Percentiles rank a stretch among this genome's conserved stretches.
phyloP scores from a whole-genome alignment of 257 asterid species.

The Misopates orontium region DNA sequence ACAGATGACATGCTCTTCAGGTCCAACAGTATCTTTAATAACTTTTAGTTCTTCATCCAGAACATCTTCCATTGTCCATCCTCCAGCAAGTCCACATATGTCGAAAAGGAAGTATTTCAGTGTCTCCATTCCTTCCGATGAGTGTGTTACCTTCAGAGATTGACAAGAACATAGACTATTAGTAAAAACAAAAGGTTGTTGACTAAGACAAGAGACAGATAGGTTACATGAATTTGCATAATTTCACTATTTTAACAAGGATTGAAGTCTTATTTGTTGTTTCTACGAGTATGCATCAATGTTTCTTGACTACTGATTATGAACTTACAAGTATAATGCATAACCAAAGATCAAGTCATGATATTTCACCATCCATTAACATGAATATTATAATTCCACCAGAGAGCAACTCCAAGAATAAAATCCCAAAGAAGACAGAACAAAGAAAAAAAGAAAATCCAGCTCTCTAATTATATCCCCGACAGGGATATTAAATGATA shows the following conservation, averaged over 20 bases:
- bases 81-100: slow-evolving; percentile 73
- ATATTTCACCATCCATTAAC: too few relatives aligned
- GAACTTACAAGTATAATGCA: too few relatives aligned
- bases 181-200: not conserved
- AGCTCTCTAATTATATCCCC: not conserved
- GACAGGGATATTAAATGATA: not conserved
- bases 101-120: slow-evolving; percentile 70
- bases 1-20: slow-evolving; percentile 89
- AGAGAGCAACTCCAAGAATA: too few relatives aligned
- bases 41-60: slow-evolving; percentile 77
- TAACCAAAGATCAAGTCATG: too few relatives aligned
- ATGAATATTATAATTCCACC: too few relatives aligned
- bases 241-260: too few relatives aligned
- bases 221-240: too few relatives aligned
- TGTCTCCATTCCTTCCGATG: slow-evolving; percentile 91
- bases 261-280: too few relatives aligned
- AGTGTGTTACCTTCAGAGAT: slow-evolving; percentile 80
- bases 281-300: too few relatives aligned
- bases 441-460: not conserved
- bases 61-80: slow-evolving; percentile 91
- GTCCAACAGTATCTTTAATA: slow-evolving; percentile 59
- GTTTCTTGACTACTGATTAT: too few relatives aligned
- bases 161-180: not conserved
- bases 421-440: not conserved
- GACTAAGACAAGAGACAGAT: not conserved